phyloP scores from a whole-genome alignment of 805 yeast species.

The Wickerhamomyces rabaulensis region DNA sequence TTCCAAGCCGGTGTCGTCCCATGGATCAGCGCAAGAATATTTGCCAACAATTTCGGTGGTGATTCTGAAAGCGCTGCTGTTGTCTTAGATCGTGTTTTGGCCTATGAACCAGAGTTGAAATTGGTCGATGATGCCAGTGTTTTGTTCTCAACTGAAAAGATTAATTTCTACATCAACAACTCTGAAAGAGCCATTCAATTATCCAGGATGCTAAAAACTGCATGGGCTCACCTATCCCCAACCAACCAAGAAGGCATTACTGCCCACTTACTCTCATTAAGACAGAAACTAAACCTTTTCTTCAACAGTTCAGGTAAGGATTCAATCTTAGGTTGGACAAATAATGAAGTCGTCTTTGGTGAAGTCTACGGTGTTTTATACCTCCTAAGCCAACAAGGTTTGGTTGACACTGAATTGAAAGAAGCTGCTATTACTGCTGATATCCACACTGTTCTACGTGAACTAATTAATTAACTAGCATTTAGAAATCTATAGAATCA shows the following conservation, averaged over 20 bases:
- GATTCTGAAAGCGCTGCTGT: slow-evolving; percentile 4
- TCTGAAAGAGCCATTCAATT: slow-evolving; percentile 25
- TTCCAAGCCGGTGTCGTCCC: slow-evolving; percentile 35
- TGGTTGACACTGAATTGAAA: neutral
- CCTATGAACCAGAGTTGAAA: slow-evolving; percentile 14
- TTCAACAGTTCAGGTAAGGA: neutral
- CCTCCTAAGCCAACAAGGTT: neutral
- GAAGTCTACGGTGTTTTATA: slow-evolving; percentile 1
- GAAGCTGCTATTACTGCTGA: neutral
- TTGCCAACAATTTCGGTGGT: slow-evolving; percentile 14
- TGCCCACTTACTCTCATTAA: neutral
- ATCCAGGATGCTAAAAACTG: slow-evolving; percentile 16
- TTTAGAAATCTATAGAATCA: too few relatives aligned
- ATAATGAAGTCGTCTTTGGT: slow-evolving; percentile 3
- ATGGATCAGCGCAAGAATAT: slow-evolving; percentile 25
- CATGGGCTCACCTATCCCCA: slow-evolving; percentile 1
- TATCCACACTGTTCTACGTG: neutral
- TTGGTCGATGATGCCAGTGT: slow-evolving; percentile 25
- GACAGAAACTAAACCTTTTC: neutral
- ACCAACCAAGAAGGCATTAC: neutral
- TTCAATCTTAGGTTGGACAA: slow-evolving; percentile 5
- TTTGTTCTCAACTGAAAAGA: slow-evolving; percentile 63
- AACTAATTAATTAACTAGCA: neutral
- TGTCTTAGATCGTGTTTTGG: slow-evolving; percentile 12
- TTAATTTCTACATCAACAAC: slow-evolving; percentile 58